phyloP scores from a whole-genome alignment of 2,329 filamentous ascomycete species.

The Aspergillus ibericus region DNA sequence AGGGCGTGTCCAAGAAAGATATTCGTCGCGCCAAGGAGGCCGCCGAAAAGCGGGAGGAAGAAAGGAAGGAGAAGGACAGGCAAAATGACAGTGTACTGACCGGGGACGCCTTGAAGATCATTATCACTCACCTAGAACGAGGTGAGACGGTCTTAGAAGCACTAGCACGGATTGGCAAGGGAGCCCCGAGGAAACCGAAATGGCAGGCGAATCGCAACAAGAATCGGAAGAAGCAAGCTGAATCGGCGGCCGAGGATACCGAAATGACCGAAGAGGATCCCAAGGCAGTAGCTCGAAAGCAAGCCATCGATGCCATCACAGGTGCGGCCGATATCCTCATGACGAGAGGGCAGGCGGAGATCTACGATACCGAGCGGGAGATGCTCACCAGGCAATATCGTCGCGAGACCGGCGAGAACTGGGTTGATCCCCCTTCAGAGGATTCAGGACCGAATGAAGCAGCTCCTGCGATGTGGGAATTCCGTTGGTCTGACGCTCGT shows the following conservation, averaged over 20 bases:
- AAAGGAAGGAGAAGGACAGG: constrained; percentile 68
- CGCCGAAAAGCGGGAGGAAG: constrained; percentile 78
- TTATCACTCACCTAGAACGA: constrained; percentile 72
- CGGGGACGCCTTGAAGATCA: constrained; percentile 67
- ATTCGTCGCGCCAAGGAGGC: constrained; percentile 86
- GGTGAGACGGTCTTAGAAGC: constrained; percentile 89
- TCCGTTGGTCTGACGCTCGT: constrained; percentile 84
- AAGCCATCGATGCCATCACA: constrained; percentile 78
- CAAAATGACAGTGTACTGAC: constrained; percentile 74
- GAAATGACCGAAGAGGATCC: constrained; percentile 72
- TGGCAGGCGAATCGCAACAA: constrained; percentile 62
- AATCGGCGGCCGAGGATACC: constrained; percentile 54
- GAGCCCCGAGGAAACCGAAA: constrained; percentile 58
- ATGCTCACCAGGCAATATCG: constrained; percentile 77
- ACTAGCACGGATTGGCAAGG: constrained; percentile 73
- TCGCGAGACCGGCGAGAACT: constrained; percentile 82
- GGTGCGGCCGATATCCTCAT: constrained; percentile 86
- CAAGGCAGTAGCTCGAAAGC: constrained; percentile 67
- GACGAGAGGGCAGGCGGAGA: constrained; percentile 78
- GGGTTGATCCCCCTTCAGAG: constrained; percentile 57
- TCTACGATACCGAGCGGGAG: constrained; percentile 88
- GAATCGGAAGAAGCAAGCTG: constrained; percentile 50
- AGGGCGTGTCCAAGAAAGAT: constrained; percentile 89
- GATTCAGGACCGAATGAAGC: constrained; percentile 33
- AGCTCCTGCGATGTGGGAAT: constrained; percentile 71